A percentile compares a stretch with the other conserved stretches of the same genome.
Conservation (phyloP, 2,329 filamentous ascomycete species). For the Monosporascus sp. region DNA sequence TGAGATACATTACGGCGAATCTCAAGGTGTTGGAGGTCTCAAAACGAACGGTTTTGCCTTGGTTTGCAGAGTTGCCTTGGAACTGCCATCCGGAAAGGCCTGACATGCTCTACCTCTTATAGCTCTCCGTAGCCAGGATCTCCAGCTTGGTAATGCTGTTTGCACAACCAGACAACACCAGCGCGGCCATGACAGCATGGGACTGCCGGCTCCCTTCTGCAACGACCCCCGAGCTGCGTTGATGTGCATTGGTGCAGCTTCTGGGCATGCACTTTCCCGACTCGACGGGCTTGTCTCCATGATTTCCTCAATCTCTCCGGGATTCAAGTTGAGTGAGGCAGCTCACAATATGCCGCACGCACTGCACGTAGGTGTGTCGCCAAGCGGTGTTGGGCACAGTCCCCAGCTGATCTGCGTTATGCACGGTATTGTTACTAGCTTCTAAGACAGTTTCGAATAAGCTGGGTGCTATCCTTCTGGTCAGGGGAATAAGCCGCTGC, state of each 20-base stretch:
- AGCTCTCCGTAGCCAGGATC: not conserved
- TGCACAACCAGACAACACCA: slow-evolving; percentile 7
- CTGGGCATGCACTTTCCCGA: slow-evolving; percentile 19
- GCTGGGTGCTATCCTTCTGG: not conserved
- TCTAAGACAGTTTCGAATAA: not conserved
- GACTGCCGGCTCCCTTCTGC: slow-evolving; percentile 1
- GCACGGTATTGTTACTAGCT: not conserved
- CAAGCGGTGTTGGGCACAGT: slow-evolving; percentile 10
- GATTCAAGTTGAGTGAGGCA: slow-evolving; percentile 13
- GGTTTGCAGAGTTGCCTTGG: slow-evolving; percentile 4
- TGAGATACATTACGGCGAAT: slow-evolving; percentile 16
- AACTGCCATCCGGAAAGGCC: not conserved
- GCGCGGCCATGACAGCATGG: slow-evolving; percentile 7
- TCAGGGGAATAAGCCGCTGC: not conserved
- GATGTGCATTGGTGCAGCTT: slow-evolving; percentile 11
- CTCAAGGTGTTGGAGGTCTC: slow-evolving; percentile 2
- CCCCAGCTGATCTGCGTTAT: not conserved
- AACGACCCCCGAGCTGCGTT: slow-evolving; percentile 6
- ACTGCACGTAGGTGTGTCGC: slow-evolving; percentile 1
- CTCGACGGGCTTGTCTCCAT: slow-evolving; percentile 13
- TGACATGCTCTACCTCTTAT: slow-evolving; percentile 5
- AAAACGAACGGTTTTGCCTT: slow-evolving; percentile 20
- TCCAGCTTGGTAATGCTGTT: slow-evolving; percentile 4
- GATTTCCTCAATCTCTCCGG: slow-evolving; percentile 1
- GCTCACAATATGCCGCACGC: not conserved